These are phyloP conservation scores for Monilinia fructigena DNA, from an alignment of 2,329 filamentous ascomycete species.

Conservation along the genomic window DNA sequence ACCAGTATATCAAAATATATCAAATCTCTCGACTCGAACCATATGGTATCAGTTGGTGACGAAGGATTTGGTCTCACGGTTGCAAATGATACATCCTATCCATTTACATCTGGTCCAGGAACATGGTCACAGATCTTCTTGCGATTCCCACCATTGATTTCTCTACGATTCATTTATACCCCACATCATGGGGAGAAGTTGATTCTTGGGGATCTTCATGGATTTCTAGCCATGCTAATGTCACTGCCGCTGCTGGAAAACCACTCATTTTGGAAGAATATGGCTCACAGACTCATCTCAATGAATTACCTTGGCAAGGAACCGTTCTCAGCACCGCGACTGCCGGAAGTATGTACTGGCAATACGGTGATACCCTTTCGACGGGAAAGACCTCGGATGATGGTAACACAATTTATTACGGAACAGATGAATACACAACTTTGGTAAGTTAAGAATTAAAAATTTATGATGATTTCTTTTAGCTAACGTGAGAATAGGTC, in stretches of 20 bases:
- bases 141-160: constrained; percentile 50
- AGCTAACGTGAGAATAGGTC: constrained; percentile 27
- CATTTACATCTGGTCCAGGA: constrained; percentile 45
- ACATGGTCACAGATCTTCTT: constrained; percentile 48
- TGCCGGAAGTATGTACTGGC: constrained; percentile 39
- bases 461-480: not conserved
- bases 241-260: constrained; percentile 43
- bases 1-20: constrained; percentile 58
- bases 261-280: constrained; percentile 46
- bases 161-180: constrained; percentile 54
- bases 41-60: constrained; percentile 64
- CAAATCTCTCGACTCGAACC: constrained; percentile 59
- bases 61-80: constrained; percentile 54
- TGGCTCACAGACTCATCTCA: constrained; percentile 34
- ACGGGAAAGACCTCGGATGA: constrained; percentile 34
- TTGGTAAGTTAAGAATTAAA: constrained; percentile 26
- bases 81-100: constrained; percentile 44
- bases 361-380: constrained; percentile 36
- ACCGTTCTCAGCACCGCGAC: constrained; percentile 29
- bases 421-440: constrained; percentile 33
- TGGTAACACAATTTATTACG: constrained; percentile 37
- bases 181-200: constrained; percentile 43
- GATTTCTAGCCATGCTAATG: constrained; percentile 47
- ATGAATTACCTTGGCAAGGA: constrained; percentile 33
- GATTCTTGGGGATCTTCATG: constrained; percentile 48